phyloP scores from a whole-genome alignment of 2,329 filamentous ascomycete species.

The Dryadomyces quercus-mongolicae region DNA sequence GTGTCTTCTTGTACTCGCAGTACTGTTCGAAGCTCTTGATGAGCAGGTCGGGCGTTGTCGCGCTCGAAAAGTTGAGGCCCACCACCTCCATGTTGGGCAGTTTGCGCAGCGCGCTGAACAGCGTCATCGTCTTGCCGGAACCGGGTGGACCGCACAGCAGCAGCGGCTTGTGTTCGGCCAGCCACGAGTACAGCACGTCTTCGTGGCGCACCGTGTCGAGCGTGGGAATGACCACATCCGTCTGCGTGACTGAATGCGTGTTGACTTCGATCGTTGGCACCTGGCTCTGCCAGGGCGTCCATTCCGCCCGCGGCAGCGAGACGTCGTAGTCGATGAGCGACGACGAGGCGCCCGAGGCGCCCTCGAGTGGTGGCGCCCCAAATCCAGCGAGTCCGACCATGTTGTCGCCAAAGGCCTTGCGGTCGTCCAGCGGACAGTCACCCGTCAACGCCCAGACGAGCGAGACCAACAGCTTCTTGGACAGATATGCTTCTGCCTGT shows the following conservation, averaged over 20 bases:
- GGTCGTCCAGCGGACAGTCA: slow-evolving; percentile 79
- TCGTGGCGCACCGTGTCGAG: slow-evolving; percentile 95
- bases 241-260: slow-evolving; percentile 94
- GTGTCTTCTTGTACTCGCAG: slow-evolving; percentile 97
- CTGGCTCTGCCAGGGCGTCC: slow-evolving; percentile 87
- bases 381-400: slow-evolving; percentile 74
- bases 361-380: slow-evolving; percentile 61
- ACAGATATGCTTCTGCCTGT: slow-evolving; percentile 77
- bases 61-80: slow-evolving; percentile 97
- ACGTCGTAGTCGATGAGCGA: slow-evolving; percentile 97
- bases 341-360: slow-evolving; percentile 17
- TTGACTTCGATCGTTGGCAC: slow-evolving; percentile 94
- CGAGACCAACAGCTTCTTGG: slow-evolving; percentile 88
- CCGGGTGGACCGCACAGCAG: slow-evolving; percentile 93
- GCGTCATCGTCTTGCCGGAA: slow-evolving; percentile 99
- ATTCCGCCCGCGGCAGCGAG: slow-evolving; percentile 72
- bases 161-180: slow-evolving; percentile 95
- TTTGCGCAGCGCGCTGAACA: slow-evolving; percentile 95
- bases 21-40: slow-evolving; percentile 99
- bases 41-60: slow-evolving; percentile 90
- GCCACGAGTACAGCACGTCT: slow-evolving; percentile 98
- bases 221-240: slow-evolving; percentile 96
- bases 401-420: slow-evolving; percentile 80
- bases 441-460: slow-evolving; percentile 93
- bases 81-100: slow-evolving; percentile 98